Evolutionary conservation across 805 yeast species (phyloP).

Genomic region (Candida adriatica): DNA sequence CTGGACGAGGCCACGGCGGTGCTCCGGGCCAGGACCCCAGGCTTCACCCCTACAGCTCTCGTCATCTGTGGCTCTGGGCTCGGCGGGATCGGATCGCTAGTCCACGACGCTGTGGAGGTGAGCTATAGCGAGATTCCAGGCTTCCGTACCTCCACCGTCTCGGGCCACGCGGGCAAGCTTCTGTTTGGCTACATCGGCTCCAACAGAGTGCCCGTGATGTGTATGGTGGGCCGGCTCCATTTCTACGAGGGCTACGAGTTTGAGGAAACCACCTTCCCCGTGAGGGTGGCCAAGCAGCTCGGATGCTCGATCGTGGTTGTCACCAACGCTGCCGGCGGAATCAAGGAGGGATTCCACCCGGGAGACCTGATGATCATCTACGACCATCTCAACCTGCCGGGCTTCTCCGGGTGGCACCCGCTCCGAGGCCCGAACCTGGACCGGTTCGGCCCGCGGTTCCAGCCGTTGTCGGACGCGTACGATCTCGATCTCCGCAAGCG

Average conservation of each 20-base stretch:
- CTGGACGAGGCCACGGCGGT: slow-evolving; percentile 15
- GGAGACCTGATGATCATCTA: slow-evolving; percentile 89
- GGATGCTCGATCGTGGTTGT: slow-evolving; percentile 61
- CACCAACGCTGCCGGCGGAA: slow-evolving; percentile 97
- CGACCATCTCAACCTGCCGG: slow-evolving; percentile 90
- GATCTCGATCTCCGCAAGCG: slow-evolving; percentile 61
- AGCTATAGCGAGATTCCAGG: slow-evolving; percentile 72
- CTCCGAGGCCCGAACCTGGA: slow-evolving; percentile 81
- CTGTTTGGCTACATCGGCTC: slow-evolving; percentile 70
- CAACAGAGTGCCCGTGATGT: slow-evolving; percentile 69
- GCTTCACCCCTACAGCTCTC: slow-evolving; percentile 50
- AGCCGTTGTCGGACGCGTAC: slow-evolving; percentile 86
- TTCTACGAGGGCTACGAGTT: slow-evolving; percentile 89
- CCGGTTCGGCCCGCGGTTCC: slow-evolving; percentile 78
- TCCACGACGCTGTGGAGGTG: slow-evolving; percentile 38
- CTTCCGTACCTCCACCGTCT: slow-evolving; percentile 74
- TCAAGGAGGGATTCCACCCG: slow-evolving; percentile 56
- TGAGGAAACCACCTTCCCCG: slow-evolving; percentile 76
- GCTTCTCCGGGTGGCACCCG: slow-evolving; percentile 83
- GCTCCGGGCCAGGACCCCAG: slow-evolving; percentile 8
- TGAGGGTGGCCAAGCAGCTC: slow-evolving; percentile 63
- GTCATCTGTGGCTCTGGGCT: slow-evolving; percentile 94
- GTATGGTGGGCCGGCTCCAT: slow-evolving; percentile 93
- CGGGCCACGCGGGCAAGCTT: slow-evolving; percentile 83
- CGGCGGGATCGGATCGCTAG: slow-evolving; percentile 65